Percentiles rank a stretch among this genome's conserved stretches.
Evolutionary conservation across 495 filamentous ascomycete species (phyloP).

Genomic region (Daldinia bambusicola): DNA sequence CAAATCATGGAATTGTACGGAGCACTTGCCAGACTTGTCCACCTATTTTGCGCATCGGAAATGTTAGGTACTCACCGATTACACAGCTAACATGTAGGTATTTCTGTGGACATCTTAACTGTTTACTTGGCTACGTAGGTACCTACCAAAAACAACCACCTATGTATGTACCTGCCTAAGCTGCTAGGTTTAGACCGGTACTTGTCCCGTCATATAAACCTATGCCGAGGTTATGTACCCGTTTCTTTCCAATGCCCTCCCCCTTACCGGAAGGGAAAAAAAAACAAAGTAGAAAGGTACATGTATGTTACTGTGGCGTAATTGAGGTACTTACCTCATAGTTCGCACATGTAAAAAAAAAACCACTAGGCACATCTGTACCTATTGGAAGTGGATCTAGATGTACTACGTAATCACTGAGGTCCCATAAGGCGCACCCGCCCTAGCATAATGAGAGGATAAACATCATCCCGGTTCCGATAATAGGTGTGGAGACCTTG

Average conservation of each 20-base stretch:
- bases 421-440: background rate
- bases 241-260: conserved; percentile 18
- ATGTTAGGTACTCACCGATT: conserved; percentile 32
- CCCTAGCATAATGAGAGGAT: background rate
- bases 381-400: background rate
- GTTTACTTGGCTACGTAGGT: background rate
- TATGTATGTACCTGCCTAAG: background rate
- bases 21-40: conserved; percentile 1
- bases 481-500: conserved; percentile 1
- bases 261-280: background rate
- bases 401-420: background rate
- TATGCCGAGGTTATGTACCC: conserved; percentile 26
- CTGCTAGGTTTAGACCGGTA: conserved; percentile 1
- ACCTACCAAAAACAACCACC: no score
- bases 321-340: conserved; percentile 8
- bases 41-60: conserved; percentile 26
- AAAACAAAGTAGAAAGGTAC: conserved; percentile 5
- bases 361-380: background rate
- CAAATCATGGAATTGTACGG: conserved; percentile 24
- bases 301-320: conserved; percentile 5
- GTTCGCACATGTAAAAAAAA: background rate
- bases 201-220: background rate
- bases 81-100: background rate
- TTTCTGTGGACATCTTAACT: background rate
- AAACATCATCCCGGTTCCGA: background rate